A percentile compares a stretch with the other conserved stretches of the same genome.
Conservation (phyloP, 2,329 filamentous ascomycete genomes). For the Sporothrix brunneoviolacea region DNA sequence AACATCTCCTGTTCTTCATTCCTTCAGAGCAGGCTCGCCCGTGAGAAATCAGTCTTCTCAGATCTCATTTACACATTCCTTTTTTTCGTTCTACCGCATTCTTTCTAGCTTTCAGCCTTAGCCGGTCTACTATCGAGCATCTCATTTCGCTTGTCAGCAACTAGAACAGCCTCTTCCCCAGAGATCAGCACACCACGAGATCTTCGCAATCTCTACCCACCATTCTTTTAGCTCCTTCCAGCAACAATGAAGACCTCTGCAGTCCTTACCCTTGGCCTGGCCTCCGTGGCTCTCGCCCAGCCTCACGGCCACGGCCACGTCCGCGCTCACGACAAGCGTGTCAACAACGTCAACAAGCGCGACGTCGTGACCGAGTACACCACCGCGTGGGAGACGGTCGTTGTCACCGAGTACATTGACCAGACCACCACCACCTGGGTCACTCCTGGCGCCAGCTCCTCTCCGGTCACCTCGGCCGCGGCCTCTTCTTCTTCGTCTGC, state of each 20-base stretch:
- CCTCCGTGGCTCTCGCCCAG: constrained; percentile 43
- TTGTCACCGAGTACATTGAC: constrained; percentile 44
- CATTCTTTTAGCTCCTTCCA: constrained; percentile 1
- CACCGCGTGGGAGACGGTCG: constrained; percentile 45
- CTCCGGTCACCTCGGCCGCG: constrained; percentile 18
- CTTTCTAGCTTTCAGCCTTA: neutral
- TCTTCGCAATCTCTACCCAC: constrained; percentile 13
- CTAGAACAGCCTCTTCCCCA: neutral
- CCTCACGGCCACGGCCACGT: constrained; percentile 36
- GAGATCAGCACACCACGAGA: too few species aligned
- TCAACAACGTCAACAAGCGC: constrained; percentile 34
- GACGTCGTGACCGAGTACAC: constrained; percentile 39
- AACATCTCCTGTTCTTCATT: constrained; percentile 19
- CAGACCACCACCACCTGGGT: constrained; percentile 41
- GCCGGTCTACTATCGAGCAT: neutral
- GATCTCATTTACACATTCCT: neutral
- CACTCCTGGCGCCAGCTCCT: constrained; percentile 25
- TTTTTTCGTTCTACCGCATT: neutral
- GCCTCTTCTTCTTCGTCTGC: constrained; percentile 18
- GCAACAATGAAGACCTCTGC: constrained; percentile 37
- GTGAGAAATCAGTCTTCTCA: neutral
- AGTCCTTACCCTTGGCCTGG: constrained; percentile 32
- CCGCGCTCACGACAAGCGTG: constrained; percentile 33
- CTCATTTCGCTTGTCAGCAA: constrained; percentile 6
- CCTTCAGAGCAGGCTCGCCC: constrained; percentile 19